phyloP scores from a whole-genome alignment of 768 basidiomycete genomes.

The Naganishia kalamii region DNA sequence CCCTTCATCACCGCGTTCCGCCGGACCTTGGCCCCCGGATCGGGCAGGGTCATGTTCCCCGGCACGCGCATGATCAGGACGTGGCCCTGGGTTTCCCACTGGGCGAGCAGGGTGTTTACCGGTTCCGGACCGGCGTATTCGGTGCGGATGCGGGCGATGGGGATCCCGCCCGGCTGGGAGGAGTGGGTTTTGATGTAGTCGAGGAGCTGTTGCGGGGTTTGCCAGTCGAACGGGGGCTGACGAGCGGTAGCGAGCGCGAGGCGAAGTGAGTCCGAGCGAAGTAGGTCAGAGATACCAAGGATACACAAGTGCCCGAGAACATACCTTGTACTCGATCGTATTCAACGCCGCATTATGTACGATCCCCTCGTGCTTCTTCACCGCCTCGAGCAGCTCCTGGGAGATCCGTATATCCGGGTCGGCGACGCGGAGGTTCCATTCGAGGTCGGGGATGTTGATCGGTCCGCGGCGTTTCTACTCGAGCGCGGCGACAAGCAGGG shows the following conservation, averaged over 20 bases:
- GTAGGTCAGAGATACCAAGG: background rate
- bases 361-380: slow-evolving; percentile 9
- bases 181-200: slow-evolving; percentile 23
- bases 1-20: slow-evolving; percentile 14
- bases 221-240: slow-evolving; percentile 19
- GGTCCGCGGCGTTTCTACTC: slow-evolving; percentile 9
- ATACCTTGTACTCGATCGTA: slow-evolving; percentile 24
- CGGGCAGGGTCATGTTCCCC: slow-evolving; percentile 17
- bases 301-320: no score
- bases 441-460: slow-evolving; percentile 13
- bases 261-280: background rate
- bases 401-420: slow-evolving; percentile 10
- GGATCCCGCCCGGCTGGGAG: slow-evolving; percentile 21
- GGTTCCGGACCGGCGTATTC: slow-evolving; percentile 13
- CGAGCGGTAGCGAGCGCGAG: background rate
- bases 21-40: slow-evolving; percentile 18
- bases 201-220: background rate
- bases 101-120: slow-evolving; percentile 5
- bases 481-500: no score
- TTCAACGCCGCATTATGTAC: background rate
- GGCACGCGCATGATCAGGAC: slow-evolving; percentile 25
- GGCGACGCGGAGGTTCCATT: slow-evolving; percentile 13
- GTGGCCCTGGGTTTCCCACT: slow-evolving; percentile 23
- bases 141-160: slow-evolving; percentile 16
- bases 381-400: slow-evolving; percentile 1